Percentiles rank a stretch among this genome's conserved stretches.
These are phyloP conservation scores for Aureobasidium zeae DNA, from an alignment of 2,329 filamentous ascomycete species.

Conservation along the genomic window DNA sequence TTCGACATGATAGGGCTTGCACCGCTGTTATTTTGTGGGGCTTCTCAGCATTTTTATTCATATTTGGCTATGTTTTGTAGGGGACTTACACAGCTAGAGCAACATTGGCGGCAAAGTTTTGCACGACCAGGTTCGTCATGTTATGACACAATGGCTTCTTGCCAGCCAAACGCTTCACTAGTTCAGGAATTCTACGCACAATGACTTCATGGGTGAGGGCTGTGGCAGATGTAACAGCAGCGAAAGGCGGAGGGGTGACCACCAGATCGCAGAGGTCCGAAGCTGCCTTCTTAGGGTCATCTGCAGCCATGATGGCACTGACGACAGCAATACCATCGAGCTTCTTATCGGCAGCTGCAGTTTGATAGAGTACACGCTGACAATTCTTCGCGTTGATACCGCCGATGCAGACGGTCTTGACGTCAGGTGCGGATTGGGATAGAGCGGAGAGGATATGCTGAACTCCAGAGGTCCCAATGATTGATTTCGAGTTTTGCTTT, in stretches of 20 bases:
- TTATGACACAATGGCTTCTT: constrained; percentile 76
- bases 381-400: constrained; percentile 73
- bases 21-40: too few species aligned
- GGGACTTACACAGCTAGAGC: constrained; percentile 59
- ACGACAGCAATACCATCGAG: constrained; percentile 82
- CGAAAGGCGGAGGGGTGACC: constrained; percentile 31
- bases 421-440: constrained; percentile 33
- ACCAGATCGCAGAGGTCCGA: constrained; percentile 50
- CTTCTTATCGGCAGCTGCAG: constrained; percentile 44
- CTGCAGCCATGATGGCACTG: constrained; percentile 72
- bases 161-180: constrained; percentile 51
- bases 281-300: constrained; percentile 57
- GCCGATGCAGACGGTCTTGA: constrained; percentile 73
- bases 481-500: constrained; percentile 77
- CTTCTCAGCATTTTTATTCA: too few species aligned
- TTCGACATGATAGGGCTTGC: constrained; percentile 92
- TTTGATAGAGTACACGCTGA: constrained; percentile 65
- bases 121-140: constrained; percentile 95
- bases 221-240: constrained; percentile 20
- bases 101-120: constrained; percentile 90
- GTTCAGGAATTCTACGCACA: constrained; percentile 22
- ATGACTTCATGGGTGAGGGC: constrained; percentile 26
- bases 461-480: constrained; percentile 65
- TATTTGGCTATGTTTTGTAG: too few species aligned
- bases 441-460: constrained; percentile 57